phyloP scores from a whole-genome alignment of 2,329 filamentous ascomycete species.

The Pseudopithomyces maydicus region DNA sequence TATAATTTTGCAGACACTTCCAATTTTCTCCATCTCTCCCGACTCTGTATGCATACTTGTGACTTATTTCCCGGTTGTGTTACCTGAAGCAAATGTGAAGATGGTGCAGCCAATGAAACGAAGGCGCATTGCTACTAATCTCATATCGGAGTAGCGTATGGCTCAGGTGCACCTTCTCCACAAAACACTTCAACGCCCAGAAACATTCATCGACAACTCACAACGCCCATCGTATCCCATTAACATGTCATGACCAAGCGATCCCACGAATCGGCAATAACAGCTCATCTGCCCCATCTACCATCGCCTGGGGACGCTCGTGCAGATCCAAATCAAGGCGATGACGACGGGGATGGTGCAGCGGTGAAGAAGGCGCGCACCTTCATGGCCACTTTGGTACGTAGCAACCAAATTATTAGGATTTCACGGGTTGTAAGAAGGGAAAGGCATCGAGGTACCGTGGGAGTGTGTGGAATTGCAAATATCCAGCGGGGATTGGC shows the following conservation, averaged over 20 bases:
- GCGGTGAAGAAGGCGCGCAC: conserved; percentile 40
- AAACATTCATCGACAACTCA: neutral
- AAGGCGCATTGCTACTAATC: neutral
- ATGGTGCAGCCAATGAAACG: neutral
- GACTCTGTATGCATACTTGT: neutral
- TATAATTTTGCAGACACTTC: no score
- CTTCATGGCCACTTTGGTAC: conserved; percentile 43
- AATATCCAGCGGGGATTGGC: no score
- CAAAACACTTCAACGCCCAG: neutral
- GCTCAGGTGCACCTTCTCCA: neutral
- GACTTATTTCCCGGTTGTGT: neutral
- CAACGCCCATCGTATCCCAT: neutral
- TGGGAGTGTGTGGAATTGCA: no score
- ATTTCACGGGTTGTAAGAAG: no score
- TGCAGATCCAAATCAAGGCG: conserved; percentile 26
- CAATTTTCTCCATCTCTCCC: neutral
- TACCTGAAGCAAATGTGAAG: no score
- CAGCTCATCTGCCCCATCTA: conserved; percentile 26
- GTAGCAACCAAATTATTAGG: neutral
- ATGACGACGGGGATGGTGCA: conserved; percentile 25
- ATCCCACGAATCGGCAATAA: conserved; percentile 26
- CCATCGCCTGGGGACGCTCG: conserved; percentile 22
- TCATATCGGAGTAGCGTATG: neutral
- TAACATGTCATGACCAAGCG: conserved; percentile 44
- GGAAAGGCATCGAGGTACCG: no score